Percentiles rank a stretch among this genome's conserved stretches.
Conservation (phyloP, 2,329 filamentous ascomycete species). For the Pseudogymnoascus sp. region DNA sequence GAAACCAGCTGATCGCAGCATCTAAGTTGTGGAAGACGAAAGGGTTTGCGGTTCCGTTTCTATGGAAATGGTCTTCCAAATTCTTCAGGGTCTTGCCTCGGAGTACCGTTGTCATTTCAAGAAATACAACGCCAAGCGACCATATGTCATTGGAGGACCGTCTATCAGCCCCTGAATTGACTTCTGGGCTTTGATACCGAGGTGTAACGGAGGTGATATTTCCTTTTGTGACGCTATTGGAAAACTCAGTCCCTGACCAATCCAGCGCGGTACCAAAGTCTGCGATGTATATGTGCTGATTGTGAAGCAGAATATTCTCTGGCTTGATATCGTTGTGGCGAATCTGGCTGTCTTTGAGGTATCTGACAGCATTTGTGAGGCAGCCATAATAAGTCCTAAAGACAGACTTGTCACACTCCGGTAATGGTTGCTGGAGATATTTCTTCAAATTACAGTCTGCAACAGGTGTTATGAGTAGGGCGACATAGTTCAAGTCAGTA, state of each 20-base stretch:
- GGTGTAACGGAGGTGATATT: slow-evolving; percentile 10
- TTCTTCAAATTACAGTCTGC: background rate
- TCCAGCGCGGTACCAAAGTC: slow-evolving; percentile 24
- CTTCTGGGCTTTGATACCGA: slow-evolving; percentile 17
- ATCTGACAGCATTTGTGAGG: slow-evolving; percentile 10
- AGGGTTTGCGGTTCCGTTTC: slow-evolving; percentile 5
- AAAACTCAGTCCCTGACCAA: slow-evolving; percentile 16
- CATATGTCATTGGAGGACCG: slow-evolving; percentile 19
- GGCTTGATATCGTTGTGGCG: slow-evolving; percentile 19
- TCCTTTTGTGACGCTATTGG: slow-evolving; percentile 15
- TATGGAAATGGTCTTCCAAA: slow-evolving; percentile 1
- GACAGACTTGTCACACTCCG: background rate
- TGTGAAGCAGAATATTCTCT: slow-evolving; percentile 16
- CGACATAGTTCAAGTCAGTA: slow-evolving; percentile 9
- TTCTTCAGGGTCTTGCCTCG: slow-evolving; percentile 8
- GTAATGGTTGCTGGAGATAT: background rate
- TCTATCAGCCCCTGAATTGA: slow-evolving; percentile 11
- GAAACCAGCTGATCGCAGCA: slow-evolving; percentile 6
- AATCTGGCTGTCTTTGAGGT: slow-evolving; percentile 16
- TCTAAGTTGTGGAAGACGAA: slow-evolving; percentile 10
- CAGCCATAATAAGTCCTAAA: background rate
- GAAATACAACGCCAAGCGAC: slow-evolving; percentile 20
- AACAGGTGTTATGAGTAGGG: slow-evolving; percentile 7
- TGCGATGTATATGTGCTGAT: slow-evolving; percentile 10
- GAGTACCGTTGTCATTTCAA: slow-evolving; percentile 16